Evolutionary conservation across 106 monocot genomes (phyloP).

Genomic region (Chionographis japonica): DNA sequence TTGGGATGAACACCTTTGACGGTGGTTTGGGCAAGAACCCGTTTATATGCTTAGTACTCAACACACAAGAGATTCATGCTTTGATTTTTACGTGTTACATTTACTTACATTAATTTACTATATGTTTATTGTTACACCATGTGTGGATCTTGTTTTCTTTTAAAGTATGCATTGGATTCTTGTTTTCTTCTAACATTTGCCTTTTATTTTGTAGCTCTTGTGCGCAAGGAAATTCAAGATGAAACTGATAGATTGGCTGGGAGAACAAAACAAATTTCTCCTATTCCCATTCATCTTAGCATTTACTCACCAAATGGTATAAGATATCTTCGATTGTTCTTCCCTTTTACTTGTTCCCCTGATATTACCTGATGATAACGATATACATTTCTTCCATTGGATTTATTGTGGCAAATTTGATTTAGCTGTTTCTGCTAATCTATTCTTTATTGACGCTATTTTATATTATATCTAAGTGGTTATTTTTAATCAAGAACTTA

Average conservation of each 20-base stretch:
- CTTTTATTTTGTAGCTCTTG: conserved; percentile 46
- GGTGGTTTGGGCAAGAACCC: too few relatives aligned
- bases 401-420: neutral
- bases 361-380: neutral
- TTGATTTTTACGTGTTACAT: too few relatives aligned
- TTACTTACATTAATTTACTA: neutral
- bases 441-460: neutral
- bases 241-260: conserved; percentile 93
- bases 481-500: neutral
- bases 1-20: too few relatives aligned
- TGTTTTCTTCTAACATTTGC: conserved; percentile 2
- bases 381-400: neutral
- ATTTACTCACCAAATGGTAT: conserved; percentile 92
- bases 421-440: too few relatives aligned
- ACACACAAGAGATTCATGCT: too few relatives aligned
- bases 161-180: neutral
- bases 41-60: neutral
- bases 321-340: neutral
- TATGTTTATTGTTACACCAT: neutral
- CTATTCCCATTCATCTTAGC: conserved; percentile 88
- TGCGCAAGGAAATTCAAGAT: conserved; percentile 87
- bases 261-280: conserved; percentile 77
- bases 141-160: neutral
- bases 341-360: neutral
- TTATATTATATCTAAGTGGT: too few relatives aligned